phyloP scores from a whole-genome alignment of 257 asterid genomes.

The Leonotis leonurus region DNA sequence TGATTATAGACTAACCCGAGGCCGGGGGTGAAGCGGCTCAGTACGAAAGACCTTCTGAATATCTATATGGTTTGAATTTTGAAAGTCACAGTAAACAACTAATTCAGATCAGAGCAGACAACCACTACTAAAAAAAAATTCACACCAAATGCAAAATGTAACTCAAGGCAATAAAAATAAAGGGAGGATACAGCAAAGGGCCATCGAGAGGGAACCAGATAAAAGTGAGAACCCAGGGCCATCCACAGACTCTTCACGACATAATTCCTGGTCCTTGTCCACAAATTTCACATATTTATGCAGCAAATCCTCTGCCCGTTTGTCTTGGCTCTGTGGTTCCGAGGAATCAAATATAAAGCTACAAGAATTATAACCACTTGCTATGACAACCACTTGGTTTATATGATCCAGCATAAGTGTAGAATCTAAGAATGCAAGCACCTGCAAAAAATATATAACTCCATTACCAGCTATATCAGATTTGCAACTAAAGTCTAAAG shows the following conservation, averaged over 20 bases:
- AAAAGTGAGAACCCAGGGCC: constrained; percentile 72
- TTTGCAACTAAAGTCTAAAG: not conserved
- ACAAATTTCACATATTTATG: constrained; percentile 68
- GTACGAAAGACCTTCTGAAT: constrained; percentile 79
- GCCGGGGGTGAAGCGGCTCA: constrained; percentile 85
- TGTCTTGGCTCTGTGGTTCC: constrained; percentile 34
- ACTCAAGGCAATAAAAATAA: not conserved
- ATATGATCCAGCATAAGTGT: constrained; percentile 65
- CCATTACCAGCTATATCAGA: not conserved
- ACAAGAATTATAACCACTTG: constrained; percentile 64
- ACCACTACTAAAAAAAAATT: not conserved
- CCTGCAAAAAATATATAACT: constrained; percentile 40
- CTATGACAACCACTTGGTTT: constrained; percentile 83
- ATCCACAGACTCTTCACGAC: constrained; percentile 48
- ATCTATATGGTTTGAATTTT: constrained; percentile 37
- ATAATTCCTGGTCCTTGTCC: constrained; percentile 54
- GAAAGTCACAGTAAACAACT: constrained; percentile 37
- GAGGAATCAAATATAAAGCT: constrained; percentile 73
- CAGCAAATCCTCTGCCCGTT: constrained; percentile 61
- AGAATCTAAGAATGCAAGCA: constrained; percentile 71
- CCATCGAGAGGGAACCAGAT: constrained; percentile 93
- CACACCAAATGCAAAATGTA: no score
- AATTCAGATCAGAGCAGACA: not conserved
- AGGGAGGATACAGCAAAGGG: constrained; percentile 85
- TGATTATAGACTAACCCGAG: constrained; percentile 56